Percentiles rank a stretch among this genome's conserved stretches.
Conservation (phyloP, 225 moss, liverwort and hornwort genomes). For the Takakia lepidozioides region DNA sequence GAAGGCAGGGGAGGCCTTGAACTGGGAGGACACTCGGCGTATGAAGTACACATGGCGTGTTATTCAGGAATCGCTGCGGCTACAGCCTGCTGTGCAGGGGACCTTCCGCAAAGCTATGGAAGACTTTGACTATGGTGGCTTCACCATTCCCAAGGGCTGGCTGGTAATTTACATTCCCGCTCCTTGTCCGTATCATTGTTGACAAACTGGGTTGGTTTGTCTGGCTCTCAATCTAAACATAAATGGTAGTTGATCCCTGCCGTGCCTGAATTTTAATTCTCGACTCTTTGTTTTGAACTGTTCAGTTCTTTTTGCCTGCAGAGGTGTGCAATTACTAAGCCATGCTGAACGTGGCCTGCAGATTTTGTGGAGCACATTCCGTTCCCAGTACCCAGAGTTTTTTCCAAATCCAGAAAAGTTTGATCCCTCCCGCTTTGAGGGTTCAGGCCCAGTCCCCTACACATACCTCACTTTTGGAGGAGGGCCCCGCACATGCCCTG, state of each 20-base stretch:
- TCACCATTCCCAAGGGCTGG: conserved; percentile 6
- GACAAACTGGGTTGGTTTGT: too few species aligned
- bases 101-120: conserved; percentile 2
- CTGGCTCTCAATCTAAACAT: too few species aligned
- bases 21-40: conserved; percentile 2
- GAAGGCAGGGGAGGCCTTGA: too few species aligned
- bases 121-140: conserved; percentile 4
- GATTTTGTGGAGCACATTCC: too few species aligned
- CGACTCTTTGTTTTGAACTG: too few species aligned
- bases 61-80: conserved; percentile 1
- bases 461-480: conserved; percentile 2
- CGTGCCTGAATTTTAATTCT: too few species aligned
- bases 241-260: too few species aligned
- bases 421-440: conserved; percentile 5
- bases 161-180: conserved; percentile 3
- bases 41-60: conserved; percentile 10
- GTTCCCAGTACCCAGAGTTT: conserved; percentile 5
- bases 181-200: too few species aligned
- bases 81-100: not conserved
- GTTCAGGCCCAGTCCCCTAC: not conserved
- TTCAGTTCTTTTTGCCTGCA: too few species aligned
- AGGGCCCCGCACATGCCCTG: conserved; percentile 1
- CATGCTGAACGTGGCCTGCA: too few species aligned
- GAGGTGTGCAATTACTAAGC: too few species aligned
- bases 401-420: conserved; percentile 3